A percentile compares a stretch with the other conserved stretches of the same genome.
Conservation (phyloP, 1,284 basidiomycete species). For the Laetiporus sulphureus region DNA sequence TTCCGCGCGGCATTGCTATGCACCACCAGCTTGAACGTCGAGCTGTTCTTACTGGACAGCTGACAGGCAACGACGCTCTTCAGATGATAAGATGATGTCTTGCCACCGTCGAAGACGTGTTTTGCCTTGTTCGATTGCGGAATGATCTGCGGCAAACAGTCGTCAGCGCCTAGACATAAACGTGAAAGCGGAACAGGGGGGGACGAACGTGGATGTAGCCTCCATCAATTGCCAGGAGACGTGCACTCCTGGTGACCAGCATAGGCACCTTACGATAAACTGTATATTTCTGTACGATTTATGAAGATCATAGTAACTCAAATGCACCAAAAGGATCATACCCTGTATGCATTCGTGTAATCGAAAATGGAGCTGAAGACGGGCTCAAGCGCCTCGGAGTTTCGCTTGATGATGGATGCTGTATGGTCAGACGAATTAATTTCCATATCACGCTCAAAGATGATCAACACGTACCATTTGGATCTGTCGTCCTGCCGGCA, state of each 20-base stretch:
- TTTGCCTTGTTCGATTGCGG: conserved; percentile 77
- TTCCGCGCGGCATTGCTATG: conserved; percentile 57
- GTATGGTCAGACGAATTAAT: no score
- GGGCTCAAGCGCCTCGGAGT: conserved; percentile 69
- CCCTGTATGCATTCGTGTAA: conserved; percentile 79
- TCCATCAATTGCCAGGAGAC: conserved; percentile 90
- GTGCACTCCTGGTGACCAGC: conserved; percentile 85
- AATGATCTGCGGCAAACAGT: conserved; percentile 62
- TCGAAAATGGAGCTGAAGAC: conserved; percentile 52
- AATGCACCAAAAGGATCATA: conserved; percentile 24
- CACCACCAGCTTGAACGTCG: conserved; percentile 83
- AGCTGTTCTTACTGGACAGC: conserved; percentile 74
- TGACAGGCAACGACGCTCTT: conserved; percentile 82
- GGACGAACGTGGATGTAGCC: conserved; percentile 86
- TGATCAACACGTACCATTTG: conserved; percentile 61
- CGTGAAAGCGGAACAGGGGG: no score
- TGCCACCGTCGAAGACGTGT: conserved; percentile 81
- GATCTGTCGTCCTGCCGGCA: conserved; percentile 73
- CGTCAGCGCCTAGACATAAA: no score
- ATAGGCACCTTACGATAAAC: conserved; percentile 96
- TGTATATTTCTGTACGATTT: conserved; percentile 66
- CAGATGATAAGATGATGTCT: conserved; percentile 91
- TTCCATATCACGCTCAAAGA: no score
- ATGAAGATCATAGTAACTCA: no score
- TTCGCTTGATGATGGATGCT: conserved; percentile 90